A percentile compares a stretch with the other conserved stretches of the same genome.
These are phyloP conservation scores for Gracilariopsis chorda DNA, from an alignment of 23 red algal species.

Conservation along the genomic window DNA sequence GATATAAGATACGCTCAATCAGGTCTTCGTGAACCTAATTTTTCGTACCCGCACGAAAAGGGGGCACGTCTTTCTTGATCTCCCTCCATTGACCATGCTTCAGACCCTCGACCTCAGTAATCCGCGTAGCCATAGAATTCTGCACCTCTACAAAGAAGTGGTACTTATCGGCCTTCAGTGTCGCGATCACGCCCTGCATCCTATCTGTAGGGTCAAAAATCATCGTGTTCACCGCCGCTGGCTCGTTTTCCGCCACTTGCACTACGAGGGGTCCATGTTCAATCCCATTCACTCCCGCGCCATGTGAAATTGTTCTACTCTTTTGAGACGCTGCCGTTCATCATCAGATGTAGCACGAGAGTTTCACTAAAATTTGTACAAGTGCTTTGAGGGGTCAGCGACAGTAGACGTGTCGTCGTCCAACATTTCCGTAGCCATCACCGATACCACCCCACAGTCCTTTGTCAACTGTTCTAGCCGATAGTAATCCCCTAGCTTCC, in stretches of 20 bases:
- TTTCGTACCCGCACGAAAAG: conserved; percentile 29
- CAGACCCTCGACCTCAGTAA: conserved; percentile 85
- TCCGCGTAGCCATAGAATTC: conserved; percentile 71
- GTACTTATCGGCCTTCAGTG: conserved; percentile 57
- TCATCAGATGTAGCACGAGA: conserved; percentile 64
- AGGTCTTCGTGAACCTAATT: conserved; percentile 92
- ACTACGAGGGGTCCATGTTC: conserved; percentile 80
- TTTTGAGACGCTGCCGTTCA: conserved; percentile 71
- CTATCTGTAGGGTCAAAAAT: conserved; percentile 86
- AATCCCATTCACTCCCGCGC: conserved; percentile 83
- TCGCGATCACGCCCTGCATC: conserved; percentile 84
- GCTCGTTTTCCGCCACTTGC: conserved; percentile 66
- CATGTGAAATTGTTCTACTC: conserved; percentile 82
- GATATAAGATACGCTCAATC: conserved; percentile 90
- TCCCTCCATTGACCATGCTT: conserved; percentile 86
- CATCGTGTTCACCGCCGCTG: conserved; percentile 39
- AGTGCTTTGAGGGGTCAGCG: conserved; percentile 79
- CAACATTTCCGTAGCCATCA: conserved; percentile 81
- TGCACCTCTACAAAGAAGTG: conserved; percentile 79
- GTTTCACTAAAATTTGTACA: conserved; percentile 72
- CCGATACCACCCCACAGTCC: conserved; percentile 81
- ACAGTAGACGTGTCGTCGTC: conserved; percentile 76
- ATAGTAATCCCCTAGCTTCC: conserved; percentile 39
- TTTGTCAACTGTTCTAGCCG: conserved; percentile 78
- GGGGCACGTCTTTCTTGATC: conserved; percentile 48